Evolutionary conservation across 1,284 basidiomycete genomes (phyloP), one percentile per base, ranked within the genome.

Genomic region (Ustilago nuda): DNA sequence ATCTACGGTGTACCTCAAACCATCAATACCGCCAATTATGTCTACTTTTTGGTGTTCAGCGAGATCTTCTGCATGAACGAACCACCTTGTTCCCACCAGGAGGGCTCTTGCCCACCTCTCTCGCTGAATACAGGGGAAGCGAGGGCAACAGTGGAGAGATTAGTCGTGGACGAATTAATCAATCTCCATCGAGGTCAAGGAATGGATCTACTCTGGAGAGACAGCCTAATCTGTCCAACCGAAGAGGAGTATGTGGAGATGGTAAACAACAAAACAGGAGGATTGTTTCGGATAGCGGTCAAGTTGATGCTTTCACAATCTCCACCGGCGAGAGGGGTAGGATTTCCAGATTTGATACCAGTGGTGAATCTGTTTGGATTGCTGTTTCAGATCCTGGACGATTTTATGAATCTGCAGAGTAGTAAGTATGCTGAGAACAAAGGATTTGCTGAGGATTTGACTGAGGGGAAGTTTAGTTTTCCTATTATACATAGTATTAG

Each of bases 231-330:
- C 59, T 98, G 96, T 86, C 96, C 97, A 1, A 94, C 92, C 0
- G 96, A 99, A 86, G 92, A 94, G 65, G 94, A 98, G 81, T 99
- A 99, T 79, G 89, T 99, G 52, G 88, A 90, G 32, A 99, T 99
- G 96, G 95, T 98, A 41, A 94, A 95, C 86, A 93, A 97, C 96
- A 96, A 99, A 87, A 99, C 96, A 0, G 96, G 97, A 0, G 95
- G 96, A 1, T 88, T 99, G 12, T 92, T 99, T 79, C 89, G 96
- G 13, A 91, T 99, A 56, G 94, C 93, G 0, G 90, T 98, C 85
- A 98, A 95, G 86, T 89, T 99, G 37, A 96, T 99, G 94, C 95
- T 95, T 92, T 94, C 93, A 0, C 76, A 82, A 48, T 75, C 70
- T 6, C 62, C 66, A 2, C 2, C 60, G 1, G 72, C 65, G 0